Conservation (phyloP, 192 early-diverging fungal species). For the Coemansia sp. region DNA sequence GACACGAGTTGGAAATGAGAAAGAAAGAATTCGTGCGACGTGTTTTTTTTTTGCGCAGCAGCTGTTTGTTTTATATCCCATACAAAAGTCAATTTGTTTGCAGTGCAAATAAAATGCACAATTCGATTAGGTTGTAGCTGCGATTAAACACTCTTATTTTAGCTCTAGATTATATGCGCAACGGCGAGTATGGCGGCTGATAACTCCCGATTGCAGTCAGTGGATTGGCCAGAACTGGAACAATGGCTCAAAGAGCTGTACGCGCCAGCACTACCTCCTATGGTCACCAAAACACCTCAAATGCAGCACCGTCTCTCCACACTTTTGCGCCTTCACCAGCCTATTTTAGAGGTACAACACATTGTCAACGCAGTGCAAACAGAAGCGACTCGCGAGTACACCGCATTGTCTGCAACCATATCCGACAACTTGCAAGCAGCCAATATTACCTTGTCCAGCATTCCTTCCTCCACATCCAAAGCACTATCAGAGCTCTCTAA, state of each 20-base stretch:
- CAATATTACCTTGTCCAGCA: slow-evolving; percentile 6
- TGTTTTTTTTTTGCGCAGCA: slow-evolving; percentile 4
- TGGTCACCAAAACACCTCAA: slow-evolving; percentile 9
- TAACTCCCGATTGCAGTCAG: not conserved
- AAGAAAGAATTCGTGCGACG: not conserved
- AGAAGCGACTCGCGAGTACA: slow-evolving; percentile 35
- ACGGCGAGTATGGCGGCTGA: not conserved
- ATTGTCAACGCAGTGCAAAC: slow-evolving; percentile 16
- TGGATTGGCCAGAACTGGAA: slow-evolving; percentile 24
- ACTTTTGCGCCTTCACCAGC: slow-evolving; percentile 10
- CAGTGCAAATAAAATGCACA: not conserved
- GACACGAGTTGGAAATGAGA: not conserved
- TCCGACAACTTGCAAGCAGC: slow-evolving; percentile 20
- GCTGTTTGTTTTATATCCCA: not conserved
- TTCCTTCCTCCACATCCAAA: slow-evolving; percentile 12
- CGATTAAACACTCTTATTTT: not conserved
- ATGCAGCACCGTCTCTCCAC: slow-evolving; percentile 19
- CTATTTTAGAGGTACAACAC: not conserved
- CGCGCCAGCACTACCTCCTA: slow-evolving; percentile 26
- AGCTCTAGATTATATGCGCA: not conserved
- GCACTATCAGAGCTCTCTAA: slow-evolving; percentile 29
- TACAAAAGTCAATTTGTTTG: not conserved
- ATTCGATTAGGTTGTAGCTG: not conserved
- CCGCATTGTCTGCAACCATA: slow-evolving; percentile 12
- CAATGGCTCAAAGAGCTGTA: slow-evolving; percentile 37